Conservation (phyloP, 202 grass and related monocot genomes). For the Bolboschoenoplectus hybrid region DNA sequence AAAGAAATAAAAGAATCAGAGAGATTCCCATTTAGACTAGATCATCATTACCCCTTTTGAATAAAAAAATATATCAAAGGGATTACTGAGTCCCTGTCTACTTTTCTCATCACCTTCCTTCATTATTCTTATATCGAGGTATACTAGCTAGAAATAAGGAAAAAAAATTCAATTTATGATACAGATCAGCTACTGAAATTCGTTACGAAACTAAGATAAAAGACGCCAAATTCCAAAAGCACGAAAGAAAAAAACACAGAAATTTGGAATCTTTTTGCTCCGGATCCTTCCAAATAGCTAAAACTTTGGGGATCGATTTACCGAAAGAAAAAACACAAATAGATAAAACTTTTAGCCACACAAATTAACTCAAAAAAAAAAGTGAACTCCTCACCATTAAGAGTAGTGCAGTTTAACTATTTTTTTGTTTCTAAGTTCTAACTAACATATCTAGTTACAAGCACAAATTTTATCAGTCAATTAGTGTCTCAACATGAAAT, state of each 20-base stretch:
- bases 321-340: too few relatives aligned
- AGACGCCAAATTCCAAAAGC: background rate
- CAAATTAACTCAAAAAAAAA: too few relatives aligned
- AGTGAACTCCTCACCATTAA: too few relatives aligned
- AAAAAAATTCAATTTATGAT: background rate
- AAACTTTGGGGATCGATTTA: too few relatives aligned
- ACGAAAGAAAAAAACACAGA: background rate
- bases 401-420: too few relatives aligned
- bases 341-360: too few relatives aligned
- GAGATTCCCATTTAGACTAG: conserved; percentile 33
- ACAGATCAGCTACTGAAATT: background rate
- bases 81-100: conserved; percentile 32
- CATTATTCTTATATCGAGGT: background rate
- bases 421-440: too few relatives aligned
- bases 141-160: background rate
- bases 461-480: conserved; percentile 7
- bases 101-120: conserved; percentile 17
- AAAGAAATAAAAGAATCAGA: conserved; percentile 13
- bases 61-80: background rate
- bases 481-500: conserved; percentile 29
- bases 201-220: background rate
- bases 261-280: background rate
- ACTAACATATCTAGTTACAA: too few relatives aligned
- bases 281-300: too few relatives aligned
- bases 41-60: background rate